Conservation (phyloP, 2,329 filamentous ascomycete species). For the Aspergillus quadricinctus region DNA sequence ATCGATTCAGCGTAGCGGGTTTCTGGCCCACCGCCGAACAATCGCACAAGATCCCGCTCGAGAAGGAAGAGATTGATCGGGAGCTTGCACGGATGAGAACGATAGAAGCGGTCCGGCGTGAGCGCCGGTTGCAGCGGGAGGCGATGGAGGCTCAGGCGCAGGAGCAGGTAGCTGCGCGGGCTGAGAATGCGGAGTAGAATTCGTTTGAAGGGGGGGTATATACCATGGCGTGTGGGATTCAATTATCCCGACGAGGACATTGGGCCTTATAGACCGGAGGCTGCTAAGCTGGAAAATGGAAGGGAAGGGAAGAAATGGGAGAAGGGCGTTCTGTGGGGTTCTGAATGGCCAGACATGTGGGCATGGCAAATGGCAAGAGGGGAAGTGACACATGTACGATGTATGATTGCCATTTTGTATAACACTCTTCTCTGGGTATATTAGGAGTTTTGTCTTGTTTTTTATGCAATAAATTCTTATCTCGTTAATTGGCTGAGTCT, state of each 20-base stretch:
- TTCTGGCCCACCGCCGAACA: constrained; percentile 80
- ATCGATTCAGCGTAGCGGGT: constrained; percentile 78
- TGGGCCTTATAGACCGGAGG: not conserved
- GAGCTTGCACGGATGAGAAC: constrained; percentile 67
- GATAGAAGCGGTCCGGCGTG: constrained; percentile 49
- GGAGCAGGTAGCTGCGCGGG: constrained; percentile 11
- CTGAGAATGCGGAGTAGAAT: constrained; percentile 9
- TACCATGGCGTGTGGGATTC: not conserved
- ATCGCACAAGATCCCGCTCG: constrained; percentile 50
- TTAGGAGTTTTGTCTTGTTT: constrained; percentile 21
- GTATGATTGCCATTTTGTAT: constrained; percentile 20
- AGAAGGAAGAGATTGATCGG: constrained; percentile 61
- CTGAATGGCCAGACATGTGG: constrained; percentile 5
- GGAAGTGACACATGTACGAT: constrained; percentile 17
- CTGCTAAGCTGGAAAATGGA: not conserved
- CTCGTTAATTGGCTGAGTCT: not conserved
- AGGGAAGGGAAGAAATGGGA: not conserved
- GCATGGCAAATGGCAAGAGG: not conserved
- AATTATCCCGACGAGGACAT: constrained; percentile 7
- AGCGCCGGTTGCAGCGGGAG: constrained; percentile 41
- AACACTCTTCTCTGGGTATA: constrained; percentile 32
- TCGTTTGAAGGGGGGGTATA: not conserved
- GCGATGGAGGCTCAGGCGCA: constrained; percentile 17
- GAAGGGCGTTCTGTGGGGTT: constrained; percentile 3
- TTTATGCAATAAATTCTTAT: too few species aligned